Percentiles rank a stretch among this genome's conserved stretches.
These are phyloP conservation scores for Pythium phragmiticola DNA, from an alignment of 352 stramenopile genomes.

Conservation along the genomic window DNA sequence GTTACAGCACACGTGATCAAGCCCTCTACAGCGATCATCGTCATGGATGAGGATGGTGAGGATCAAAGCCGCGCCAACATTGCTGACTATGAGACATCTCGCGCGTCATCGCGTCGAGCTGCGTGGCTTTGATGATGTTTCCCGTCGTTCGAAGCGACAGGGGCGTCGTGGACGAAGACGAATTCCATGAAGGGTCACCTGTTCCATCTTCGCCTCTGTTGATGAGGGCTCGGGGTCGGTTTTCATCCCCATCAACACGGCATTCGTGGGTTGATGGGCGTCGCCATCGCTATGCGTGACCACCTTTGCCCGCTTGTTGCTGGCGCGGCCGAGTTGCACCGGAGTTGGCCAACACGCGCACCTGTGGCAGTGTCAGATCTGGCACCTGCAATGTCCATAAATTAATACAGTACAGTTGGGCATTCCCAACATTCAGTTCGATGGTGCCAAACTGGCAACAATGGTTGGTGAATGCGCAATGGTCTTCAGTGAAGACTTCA, in stretches of 20 bases:
- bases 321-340: neutral
- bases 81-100: neutral
- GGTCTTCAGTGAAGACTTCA: too few relatives aligned
- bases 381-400: too few relatives aligned
- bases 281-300: neutral
- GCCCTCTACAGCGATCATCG: too few relatives aligned
- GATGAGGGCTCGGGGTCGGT: neutral
- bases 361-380: too few relatives aligned
- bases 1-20: neutral
- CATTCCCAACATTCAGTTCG: too few relatives aligned
- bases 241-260: neutral
- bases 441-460: too few relatives aligned
- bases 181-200: neutral
- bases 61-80: too few relatives aligned
- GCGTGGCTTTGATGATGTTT: conserved; percentile 1
- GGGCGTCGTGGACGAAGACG: neutral
- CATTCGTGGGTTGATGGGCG: neutral
- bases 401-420: too few relatives aligned
- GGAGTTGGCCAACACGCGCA: neutral
- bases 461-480: too few relatives aligned
- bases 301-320: neutral
- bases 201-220: neutral
- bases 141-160: neutral
- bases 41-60: too few relatives aligned
- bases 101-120: neutral